Percentiles rank a stretch among this genome's conserved stretches.
phyloP scores from a whole-genome alignment of 495 filamentous ascomycete genomes.

The Hypoxylon crocopeplum region DNA sequence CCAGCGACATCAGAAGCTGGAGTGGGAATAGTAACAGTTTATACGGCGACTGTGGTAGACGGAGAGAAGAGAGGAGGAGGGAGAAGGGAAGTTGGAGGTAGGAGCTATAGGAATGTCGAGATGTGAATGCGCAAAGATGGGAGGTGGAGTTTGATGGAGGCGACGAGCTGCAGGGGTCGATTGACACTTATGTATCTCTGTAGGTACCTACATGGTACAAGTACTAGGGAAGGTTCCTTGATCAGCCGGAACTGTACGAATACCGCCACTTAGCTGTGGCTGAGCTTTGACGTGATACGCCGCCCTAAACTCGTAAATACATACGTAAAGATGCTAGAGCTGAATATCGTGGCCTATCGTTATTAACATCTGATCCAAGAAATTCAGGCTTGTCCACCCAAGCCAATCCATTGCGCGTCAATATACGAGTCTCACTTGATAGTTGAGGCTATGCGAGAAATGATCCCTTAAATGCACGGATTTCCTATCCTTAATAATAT shows the following conservation, averaged over 20 bases:
- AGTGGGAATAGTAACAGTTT: neutral
- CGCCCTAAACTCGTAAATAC: neutral
- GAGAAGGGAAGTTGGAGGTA: too few species aligned
- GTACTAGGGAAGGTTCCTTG: too few species aligned
- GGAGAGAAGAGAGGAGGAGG: too few species aligned
- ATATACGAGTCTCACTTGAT: slow-evolving; percentile 3
- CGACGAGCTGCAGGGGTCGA: too few species aligned
- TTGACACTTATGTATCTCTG: too few species aligned
- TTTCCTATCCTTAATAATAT: neutral
- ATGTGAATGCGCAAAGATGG: too few species aligned
- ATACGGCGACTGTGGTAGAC: too few species aligned
- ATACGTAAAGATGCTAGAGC: neutral
- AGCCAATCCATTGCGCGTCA: slow-evolving; percentile 29
- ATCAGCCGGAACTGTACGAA: too few species aligned
- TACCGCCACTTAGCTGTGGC: slow-evolving; percentile 23
- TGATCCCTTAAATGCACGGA: neutral
- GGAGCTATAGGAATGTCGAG: too few species aligned
- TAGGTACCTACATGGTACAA: neutral
- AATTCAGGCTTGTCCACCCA: slow-evolving; percentile 8
- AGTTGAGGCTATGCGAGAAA: slow-evolving; percentile 24
- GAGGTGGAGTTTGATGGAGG: too few species aligned
- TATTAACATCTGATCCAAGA: slow-evolving; percentile 22
- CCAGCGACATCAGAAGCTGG: slow-evolving; percentile 14
- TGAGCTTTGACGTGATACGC: slow-evolving; percentile 2
- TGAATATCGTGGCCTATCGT: slow-evolving; percentile 19